Conservation (phyloP, 768 basidiomycete genomes). For the Collybia sordida region DNA sequence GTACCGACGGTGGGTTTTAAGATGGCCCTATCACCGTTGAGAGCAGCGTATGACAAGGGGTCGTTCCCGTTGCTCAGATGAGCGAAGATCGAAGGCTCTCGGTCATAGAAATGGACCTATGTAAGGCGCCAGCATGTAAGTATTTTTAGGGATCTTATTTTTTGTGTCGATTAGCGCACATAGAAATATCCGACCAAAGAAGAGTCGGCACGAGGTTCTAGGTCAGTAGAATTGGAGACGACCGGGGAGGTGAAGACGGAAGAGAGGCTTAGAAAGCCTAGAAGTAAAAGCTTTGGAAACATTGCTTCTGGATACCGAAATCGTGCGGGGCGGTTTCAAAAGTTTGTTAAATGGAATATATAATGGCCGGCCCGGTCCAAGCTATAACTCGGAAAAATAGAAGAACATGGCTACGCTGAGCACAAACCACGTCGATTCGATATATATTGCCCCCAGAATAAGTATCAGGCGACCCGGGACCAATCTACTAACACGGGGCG, state of each 20-base stretch:
- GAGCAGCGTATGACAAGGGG: conserved; percentile 1
- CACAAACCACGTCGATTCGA: too few relatives aligned
- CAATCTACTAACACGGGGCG: too few relatives aligned
- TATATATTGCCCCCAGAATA: too few relatives aligned
- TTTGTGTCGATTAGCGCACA: not conserved
- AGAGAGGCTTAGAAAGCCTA: not conserved
- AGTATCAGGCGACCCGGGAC: too few relatives aligned
- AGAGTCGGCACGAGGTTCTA: not conserved
- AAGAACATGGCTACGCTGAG: too few relatives aligned
- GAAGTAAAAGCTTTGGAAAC: not conserved
- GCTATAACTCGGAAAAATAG: too few relatives aligned
- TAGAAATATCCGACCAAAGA: not conserved
- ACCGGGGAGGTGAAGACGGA: not conserved
- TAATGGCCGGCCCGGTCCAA: too few relatives aligned
- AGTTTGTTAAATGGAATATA: too few relatives aligned
- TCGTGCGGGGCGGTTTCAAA: too few relatives aligned
- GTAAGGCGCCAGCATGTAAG: not conserved
- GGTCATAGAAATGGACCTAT: not conserved
- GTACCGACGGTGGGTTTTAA: conserved; percentile 6
- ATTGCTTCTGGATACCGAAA: not conserved
- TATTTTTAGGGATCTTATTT: not conserved
- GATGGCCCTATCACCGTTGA: conserved; percentile 8
- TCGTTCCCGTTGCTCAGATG: conserved; percentile 6
- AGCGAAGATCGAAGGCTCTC: conserved; percentile 1
- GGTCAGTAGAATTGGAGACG: not conserved